phyloP scores from a whole-genome alignment of 192 early-diverging fungal genomes.

The Coemansia sp. region DNA sequence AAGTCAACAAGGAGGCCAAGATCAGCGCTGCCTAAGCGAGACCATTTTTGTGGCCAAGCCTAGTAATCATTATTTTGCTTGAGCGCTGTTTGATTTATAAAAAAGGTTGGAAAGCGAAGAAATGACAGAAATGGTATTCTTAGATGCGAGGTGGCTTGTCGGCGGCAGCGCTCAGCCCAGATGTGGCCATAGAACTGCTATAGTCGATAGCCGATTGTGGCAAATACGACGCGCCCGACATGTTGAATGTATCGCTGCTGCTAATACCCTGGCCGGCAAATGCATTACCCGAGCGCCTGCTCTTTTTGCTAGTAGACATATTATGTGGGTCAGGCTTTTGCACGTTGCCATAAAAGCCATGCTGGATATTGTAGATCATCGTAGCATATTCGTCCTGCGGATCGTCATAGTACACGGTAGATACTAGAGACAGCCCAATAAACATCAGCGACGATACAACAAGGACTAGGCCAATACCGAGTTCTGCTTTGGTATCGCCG shows the following conservation, averaged over 20 bases:
- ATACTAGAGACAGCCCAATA: constrained; percentile 18
- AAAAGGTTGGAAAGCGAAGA: neutral
- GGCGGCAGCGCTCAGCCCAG: neutral
- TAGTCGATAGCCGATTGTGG: constrained; percentile 9
- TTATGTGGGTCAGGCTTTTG: constrained; percentile 8
- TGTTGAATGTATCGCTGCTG: constrained; percentile 26
- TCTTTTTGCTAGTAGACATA: neutral
- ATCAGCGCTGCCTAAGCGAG: constrained; percentile 12
- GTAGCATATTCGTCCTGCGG: constrained; percentile 41
- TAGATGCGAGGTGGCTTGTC: constrained; percentile 29
- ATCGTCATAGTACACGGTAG: constrained; percentile 30
- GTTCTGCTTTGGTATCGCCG: constrained; percentile 17
- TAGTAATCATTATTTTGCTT: no score
- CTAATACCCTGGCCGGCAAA: constrained; percentile 24
- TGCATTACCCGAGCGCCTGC: constrained; percentile 13
- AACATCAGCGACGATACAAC: constrained; percentile 14
- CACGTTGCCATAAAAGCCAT: constrained; percentile 16
- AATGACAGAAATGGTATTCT: neutral
- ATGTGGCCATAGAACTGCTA: constrained; percentile 13
- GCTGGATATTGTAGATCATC: constrained; percentile 36
- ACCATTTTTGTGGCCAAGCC: neutral
- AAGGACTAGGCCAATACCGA: constrained; percentile 34
- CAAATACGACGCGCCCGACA: constrained; percentile 10
- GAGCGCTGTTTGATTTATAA: no score
- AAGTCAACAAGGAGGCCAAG: constrained; percentile 35